Evolutionary conservation across 2,329 filamentous ascomycete species (phyloP), one percentile per base, ranked within the genome.

Genomic region (Sarocladiaceae sp.): DNA sequence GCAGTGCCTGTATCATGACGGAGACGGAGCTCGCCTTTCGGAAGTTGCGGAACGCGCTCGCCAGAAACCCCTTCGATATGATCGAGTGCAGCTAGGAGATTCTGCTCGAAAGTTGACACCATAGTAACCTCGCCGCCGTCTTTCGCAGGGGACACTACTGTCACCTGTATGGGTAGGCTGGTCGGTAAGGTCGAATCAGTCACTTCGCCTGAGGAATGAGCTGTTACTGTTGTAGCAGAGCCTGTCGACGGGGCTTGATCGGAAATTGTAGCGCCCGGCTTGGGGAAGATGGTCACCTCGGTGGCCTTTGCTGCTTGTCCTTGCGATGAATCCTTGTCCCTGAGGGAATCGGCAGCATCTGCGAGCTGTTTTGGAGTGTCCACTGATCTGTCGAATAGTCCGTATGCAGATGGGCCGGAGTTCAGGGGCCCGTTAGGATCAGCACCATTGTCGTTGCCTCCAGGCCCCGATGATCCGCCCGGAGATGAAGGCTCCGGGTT

Each of bases 141-240:
- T 23, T 29, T 27, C 6, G 37, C 37, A 27, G 37, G 37, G 13
- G 37, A 41, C n/a, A 41, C 21, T 19, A 41, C 37, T 4, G 37
- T 41, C 9, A 41, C 37, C 23, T 41, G n/a, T 5, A 41, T 39
- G 4, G 34, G 37, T 11, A 10, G 4, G n/a, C 34, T 23, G 4
- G 23, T 11, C 3, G 23, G 5, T 18, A 24, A 16, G 20, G 24
- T 15, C 13, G 24, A 10, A 9, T 5, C 37, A 11, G 37, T 13
- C 3, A 19, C 13, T 4, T 29, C 23, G 18, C 5, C 6, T 3
- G 37, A 18, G 7, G 16, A 10, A 13, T 15, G 21, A 3, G 37
- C 37, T 5, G 37, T 27, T 21, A 41, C 5, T 18, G 29, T 18
- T 4, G 15, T 29, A 3, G 23, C 37, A 12, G 37, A 16, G 23